phyloP scores from a whole-genome alignment of 2,329 filamentous ascomycete species.

The Talaromyces sp. region DNA sequence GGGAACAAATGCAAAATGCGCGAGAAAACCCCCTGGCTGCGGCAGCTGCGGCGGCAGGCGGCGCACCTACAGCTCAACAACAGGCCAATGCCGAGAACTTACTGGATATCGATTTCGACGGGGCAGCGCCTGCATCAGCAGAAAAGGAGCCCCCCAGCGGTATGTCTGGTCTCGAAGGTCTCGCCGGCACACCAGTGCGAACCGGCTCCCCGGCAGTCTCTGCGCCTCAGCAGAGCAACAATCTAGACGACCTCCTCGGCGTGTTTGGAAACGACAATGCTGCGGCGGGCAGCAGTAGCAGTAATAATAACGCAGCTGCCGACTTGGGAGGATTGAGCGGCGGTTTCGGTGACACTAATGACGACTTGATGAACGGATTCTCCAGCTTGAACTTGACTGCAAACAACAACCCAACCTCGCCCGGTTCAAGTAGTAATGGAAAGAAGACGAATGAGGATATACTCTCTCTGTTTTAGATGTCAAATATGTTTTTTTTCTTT shows the following conservation, averaged over 20 bases:
- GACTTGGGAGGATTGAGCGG: constrained; percentile 23
- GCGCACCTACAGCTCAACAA: constrained; percentile 44
- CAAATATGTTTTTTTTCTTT: not conserved
- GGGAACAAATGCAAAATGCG: constrained; percentile 84
- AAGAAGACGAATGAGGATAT: constrained; percentile 53
- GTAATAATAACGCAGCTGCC: constrained; percentile 16
- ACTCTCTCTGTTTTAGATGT: constrained; percentile 14
- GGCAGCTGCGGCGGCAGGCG: constrained; percentile 63
- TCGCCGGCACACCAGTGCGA: constrained; percentile 55
- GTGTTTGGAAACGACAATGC: constrained; percentile 53
- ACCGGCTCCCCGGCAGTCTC: constrained; percentile 36
- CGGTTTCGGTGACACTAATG: constrained; percentile 25
- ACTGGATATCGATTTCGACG: constrained; percentile 94
- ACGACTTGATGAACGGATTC: constrained; percentile 75
- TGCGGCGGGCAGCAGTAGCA: constrained; percentile 15
- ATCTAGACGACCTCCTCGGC: constrained; percentile 77
- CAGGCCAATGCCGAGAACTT: constrained; percentile 90
- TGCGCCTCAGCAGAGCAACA: constrained; percentile 45
- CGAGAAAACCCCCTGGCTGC: constrained; percentile 93
- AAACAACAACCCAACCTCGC: constrained; percentile 16
- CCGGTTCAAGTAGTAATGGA: constrained; percentile 12
- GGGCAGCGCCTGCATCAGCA: constrained; percentile 81
- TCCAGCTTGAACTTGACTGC: constrained; percentile 71
- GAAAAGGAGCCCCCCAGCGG: constrained; percentile 60
- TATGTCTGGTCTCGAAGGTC: constrained; percentile 58